phyloP scores from a whole-genome alignment of 495 filamentous ascomycete genomes.

The Acidiella bohemica region DNA sequence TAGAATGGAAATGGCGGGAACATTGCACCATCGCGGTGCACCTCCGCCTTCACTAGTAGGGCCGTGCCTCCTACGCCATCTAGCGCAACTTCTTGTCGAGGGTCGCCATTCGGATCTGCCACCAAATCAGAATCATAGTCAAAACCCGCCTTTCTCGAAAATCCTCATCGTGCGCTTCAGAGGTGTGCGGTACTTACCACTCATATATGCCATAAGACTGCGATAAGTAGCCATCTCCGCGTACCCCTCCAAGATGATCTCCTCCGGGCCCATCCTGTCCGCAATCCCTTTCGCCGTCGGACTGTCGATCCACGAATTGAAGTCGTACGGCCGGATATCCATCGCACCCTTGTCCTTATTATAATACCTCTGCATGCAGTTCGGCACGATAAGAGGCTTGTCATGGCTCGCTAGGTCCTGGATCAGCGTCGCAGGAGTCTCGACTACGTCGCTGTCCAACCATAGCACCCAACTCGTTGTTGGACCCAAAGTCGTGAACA shows the following conservation, averaged over 20 bases:
- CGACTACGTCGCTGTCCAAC: constrained; percentile 86
- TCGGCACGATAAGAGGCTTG: constrained; percentile 79
- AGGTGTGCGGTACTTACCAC: no score
- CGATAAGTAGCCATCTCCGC: constrained; percentile 83
- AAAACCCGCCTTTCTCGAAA: no score
- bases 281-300: constrained; percentile 59
- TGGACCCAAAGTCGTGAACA: constrained; percentile 96
- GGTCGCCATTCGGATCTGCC: constrained; percentile 32
- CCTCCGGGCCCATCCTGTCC: constrained; percentile 67
- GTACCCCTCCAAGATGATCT: constrained; percentile 90
- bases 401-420: constrained; percentile 83
- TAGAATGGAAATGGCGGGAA: constrained; percentile 95
- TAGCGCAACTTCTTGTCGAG: constrained; percentile 49
- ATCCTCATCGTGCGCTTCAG: no score
- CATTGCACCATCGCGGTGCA: constrained; percentile 96
- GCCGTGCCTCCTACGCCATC: constrained; percentile 94
- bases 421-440: constrained; percentile 73
- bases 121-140: no score
- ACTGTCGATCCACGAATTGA: constrained; percentile 92
- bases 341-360: constrained; percentile 54
- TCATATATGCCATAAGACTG: constrained; percentile 79
- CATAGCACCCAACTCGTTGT: constrained; percentile 91
- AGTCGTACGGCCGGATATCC: constrained; percentile 81
- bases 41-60: constrained; percentile 89
- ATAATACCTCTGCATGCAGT: constrained; percentile 84